These are phyloP conservation scores for Cutaneotrichosporon spelunceum DNA, from an alignment of 1,284 basidiomycete genomes.

Conservation along the genomic window DNA sequence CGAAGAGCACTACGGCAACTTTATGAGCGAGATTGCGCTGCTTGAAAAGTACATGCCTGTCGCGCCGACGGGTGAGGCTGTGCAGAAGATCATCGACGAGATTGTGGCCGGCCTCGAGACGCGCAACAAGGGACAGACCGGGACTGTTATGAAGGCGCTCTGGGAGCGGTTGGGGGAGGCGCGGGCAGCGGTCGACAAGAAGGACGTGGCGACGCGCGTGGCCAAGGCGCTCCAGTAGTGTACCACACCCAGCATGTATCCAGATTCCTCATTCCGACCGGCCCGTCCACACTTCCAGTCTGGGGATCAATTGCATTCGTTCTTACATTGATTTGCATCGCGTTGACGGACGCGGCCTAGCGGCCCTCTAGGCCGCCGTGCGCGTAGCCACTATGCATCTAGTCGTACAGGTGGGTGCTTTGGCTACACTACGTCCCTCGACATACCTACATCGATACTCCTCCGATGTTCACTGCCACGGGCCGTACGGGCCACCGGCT, in stretches of 20 bases:
- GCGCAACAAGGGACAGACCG: constrained; percentile 32
- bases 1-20: constrained; percentile 34
- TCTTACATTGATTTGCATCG: neutral
- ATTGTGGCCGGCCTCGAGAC: constrained; percentile 31
- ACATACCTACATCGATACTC: neutral
- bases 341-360: neutral
- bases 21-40: constrained; percentile 37
- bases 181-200: constrained; percentile 42
- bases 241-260: neutral
- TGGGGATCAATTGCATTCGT: neutral
- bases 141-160: constrained; percentile 40
- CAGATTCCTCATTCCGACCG: neutral
- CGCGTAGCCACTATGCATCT: constrained; percentile 5
- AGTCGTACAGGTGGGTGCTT: neutral
- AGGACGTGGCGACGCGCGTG: constrained; percentile 44
- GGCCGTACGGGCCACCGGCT: constrained; percentile 35
- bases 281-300: no score
- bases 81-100: constrained; percentile 34
- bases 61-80: constrained; percentile 34
- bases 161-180: constrained; percentile 46
- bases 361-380: neutral
- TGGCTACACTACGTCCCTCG: neutral
- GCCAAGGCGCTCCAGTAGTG: constrained; percentile 35
- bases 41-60: constrained; percentile 39
- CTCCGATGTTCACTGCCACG: constrained; percentile 9